These are phyloP conservation scores for Huntiella omanensis DNA, from an alignment of 2,329 filamentous ascomycete genomes.

Conservation along the genomic window DNA sequence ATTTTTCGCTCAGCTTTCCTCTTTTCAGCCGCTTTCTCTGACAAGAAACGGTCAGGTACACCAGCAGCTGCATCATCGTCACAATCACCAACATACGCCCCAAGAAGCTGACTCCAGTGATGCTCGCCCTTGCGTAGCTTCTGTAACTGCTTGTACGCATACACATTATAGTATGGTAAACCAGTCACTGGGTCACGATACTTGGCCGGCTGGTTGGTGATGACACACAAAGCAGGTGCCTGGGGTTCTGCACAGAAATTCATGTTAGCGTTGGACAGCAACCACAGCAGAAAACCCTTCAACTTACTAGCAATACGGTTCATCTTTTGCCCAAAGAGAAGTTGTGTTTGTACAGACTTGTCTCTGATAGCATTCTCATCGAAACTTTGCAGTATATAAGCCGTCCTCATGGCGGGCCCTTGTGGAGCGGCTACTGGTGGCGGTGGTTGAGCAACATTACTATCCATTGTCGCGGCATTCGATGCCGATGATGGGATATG, in stretches of 20 bases:
- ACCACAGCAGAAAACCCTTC: neutral
- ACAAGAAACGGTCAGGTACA: slow-evolving; percentile 58
- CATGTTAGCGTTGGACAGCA: neutral
- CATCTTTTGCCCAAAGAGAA: slow-evolving; percentile 42
- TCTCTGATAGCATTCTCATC: slow-evolving; percentile 36
- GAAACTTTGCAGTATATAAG: slow-evolving; percentile 42
- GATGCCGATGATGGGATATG: neutral
- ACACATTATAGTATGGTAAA: slow-evolving; percentile 58
- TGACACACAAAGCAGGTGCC: slow-evolving; percentile 46
- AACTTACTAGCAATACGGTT: slow-evolving; percentile 33
- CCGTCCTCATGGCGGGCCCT: slow-evolving; percentile 30
- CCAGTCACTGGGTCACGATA: slow-evolving; percentile 77
- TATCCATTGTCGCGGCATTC: neutral
- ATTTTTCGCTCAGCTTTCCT: neutral
- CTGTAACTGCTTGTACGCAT: slow-evolving; percentile 68
- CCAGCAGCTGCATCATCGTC: slow-evolving; percentile 46
- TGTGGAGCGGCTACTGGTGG: neutral
- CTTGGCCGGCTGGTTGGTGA: slow-evolving; percentile 62
- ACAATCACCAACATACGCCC: slow-evolving; percentile 58
- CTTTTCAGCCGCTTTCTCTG: neutral
- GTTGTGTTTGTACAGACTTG: slow-evolving; percentile 36
- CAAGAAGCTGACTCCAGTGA: slow-evolving; percentile 63
- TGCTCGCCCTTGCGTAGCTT: slow-evolving; percentile 55
- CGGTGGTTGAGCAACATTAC: neutral
- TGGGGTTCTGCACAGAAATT: slow-evolving; percentile 25